Conservation (phyloP, 306 rosid species). For the Corylus avellana region DNA sequence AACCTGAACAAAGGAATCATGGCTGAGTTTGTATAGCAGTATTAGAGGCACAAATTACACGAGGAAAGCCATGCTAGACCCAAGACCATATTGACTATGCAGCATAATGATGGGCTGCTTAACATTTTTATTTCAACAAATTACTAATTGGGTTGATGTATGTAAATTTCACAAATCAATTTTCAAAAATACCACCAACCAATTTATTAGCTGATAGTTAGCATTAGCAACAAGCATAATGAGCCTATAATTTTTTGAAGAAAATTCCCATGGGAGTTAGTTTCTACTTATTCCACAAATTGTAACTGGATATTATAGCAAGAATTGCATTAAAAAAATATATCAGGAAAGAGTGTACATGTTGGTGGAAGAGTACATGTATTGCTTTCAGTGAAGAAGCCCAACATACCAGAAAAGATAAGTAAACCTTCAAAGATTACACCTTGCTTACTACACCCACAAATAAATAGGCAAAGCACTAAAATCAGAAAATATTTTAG, state of each 20-base stretch:
- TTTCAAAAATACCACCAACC: background rate
- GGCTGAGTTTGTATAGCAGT: background rate
- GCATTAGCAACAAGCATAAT: background rate
- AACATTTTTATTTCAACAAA: background rate
- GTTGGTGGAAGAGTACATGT: background rate
- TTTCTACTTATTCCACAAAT: background rate
- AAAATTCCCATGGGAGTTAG: background rate
- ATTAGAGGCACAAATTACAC: background rate
- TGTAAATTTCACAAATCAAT: background rate
- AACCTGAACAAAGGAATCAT: background rate
- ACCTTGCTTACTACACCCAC: background rate
- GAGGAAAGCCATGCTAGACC: background rate
- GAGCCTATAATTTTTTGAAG: background rate
- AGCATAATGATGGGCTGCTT: background rate
- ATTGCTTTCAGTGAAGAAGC: background rate
- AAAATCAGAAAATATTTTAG: background rate
- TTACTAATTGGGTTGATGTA: background rate
- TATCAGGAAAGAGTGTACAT: background rate
- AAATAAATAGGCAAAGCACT: background rate
- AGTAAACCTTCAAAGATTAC: background rate
- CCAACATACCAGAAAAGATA: background rate
- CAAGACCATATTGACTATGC: background rate
- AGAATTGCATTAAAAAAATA: background rate
- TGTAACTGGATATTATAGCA: too few species aligned
- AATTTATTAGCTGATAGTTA: background rate